Evolutionary conservation across 2,329 filamentous ascomycete species (phyloP).

Genomic region (Arthrobotrys entomopaga): DNA sequence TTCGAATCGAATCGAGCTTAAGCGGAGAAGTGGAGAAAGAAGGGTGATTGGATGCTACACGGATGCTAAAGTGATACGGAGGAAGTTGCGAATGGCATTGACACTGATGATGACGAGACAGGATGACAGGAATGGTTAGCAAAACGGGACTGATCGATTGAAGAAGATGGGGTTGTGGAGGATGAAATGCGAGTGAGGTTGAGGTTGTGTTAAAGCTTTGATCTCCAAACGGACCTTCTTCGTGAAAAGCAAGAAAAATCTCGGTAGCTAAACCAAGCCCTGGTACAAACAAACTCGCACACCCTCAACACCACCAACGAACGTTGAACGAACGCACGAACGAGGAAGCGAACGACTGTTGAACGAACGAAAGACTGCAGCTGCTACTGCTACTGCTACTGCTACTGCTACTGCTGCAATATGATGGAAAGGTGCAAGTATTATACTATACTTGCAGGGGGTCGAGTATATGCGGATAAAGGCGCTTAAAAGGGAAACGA

Average conservation of each 20-base stretch:
- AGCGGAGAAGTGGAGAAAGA: conserved; percentile 50
- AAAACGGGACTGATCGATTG: conserved; percentile 4
- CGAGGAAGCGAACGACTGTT: conserved; percentile 2
- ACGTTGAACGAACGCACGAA: conserved; percentile 5
- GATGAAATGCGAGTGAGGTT: conserved; percentile 18
- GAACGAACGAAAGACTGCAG: conserved; percentile 8
- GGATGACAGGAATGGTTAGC: conserved; percentile 30
- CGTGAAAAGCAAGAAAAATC: conserved; percentile 55
- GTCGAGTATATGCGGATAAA: too few species aligned
- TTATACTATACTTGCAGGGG: too few species aligned
- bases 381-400: too few species aligned
- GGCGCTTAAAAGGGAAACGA: too few species aligned
- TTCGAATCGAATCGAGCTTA: conserved; percentile 21
- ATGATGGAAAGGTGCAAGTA: too few species aligned
- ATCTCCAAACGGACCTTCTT: conserved; percentile 50
- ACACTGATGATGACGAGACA: conserved; percentile 21
- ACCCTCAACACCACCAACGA: conserved; percentile 17
- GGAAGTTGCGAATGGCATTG: conserved; percentile 46
- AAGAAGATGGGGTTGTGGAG: conserved; percentile 22
- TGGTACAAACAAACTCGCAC: conserved; percentile 18
- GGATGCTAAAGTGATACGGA: conserved; percentile 29
- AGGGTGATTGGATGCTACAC: conserved; percentile 29
- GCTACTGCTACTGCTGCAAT: too few species aligned
- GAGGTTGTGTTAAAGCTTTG: conserved; percentile 54
- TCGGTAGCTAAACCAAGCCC: conserved; percentile 45